Base-by-base conservation (phyloP, 2,329 filamentous ascomycete genomes). In the Colletotrichum cordylinicola region DNA sequence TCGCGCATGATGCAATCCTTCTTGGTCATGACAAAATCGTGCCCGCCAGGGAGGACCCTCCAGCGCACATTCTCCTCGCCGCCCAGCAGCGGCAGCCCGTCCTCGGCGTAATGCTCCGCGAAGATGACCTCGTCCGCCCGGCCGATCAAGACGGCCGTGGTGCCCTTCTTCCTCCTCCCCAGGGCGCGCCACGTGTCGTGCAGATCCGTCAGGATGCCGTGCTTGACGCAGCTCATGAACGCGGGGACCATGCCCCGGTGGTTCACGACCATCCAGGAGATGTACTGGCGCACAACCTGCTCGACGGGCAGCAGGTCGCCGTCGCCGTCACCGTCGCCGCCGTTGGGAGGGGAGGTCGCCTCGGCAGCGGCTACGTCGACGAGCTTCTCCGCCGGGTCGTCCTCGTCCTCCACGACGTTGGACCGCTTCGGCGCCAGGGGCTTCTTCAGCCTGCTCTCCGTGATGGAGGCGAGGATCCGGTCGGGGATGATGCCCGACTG, bases 21-120 rank as follows among this genome's bases (percentile, higher is more conserved):
- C 74, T 89, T 86, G n/a, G 90, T 91, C 85, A 92, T 92, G 18
- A 91, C 90, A 78, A 93, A 93, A 77, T 93, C 91, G 79, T 93
- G 91, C 2, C 87, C 88, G 2, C 90, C 90, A 0, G 87, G 86
- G 2, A 93, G 83, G 13, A 90, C 81, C 39, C 84, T 86, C 87
- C 90, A 91, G 56, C 84, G 82, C 8, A 92, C 86, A 16, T 86
- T 86, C 1, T 86, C 85, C 65, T 83, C 81, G 12, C 91, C 90
- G 16, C 89, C 90, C 55, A 90, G 79, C 21, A 91, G 82, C 24
- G 88, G 87, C 71, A 91, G 82, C 5, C 85, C 90, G 58, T 91
- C 88, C 33, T 82, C 80, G 64, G 82, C 82, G 78, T 91, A 91
- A 66, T 89, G 87, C 3, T 84, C 83, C n/a, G 81, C 82, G 75